These are phyloP conservation scores for Thraustochytrium sp. DNA, from an alignment of 352 stramenopile species.

Conservation along the genomic window DNA sequence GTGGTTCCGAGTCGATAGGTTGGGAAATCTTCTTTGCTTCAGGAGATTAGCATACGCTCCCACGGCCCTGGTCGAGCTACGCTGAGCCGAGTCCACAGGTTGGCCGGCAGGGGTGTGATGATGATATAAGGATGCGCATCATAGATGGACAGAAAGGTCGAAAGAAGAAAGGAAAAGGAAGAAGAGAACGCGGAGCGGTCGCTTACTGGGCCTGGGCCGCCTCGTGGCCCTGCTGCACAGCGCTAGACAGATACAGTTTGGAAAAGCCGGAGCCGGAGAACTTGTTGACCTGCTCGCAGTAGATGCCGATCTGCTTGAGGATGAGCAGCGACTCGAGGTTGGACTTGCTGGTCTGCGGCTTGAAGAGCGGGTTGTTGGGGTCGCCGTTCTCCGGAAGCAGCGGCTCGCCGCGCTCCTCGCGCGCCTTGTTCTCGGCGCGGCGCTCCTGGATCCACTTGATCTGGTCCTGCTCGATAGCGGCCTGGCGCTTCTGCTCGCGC, in stretches of 20 bases:
- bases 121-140: not conserved
- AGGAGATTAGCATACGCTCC: too few relatives aligned
- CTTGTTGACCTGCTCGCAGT: conserved; percentile 82
- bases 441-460: conserved; percentile 75
- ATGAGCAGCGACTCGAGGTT: conserved; percentile 70
- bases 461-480: conserved; percentile 71
- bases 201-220: not conserved
- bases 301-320: conserved; percentile 84
- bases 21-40: too few relatives aligned
- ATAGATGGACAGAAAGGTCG: not conserved
- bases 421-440: conserved; percentile 75
- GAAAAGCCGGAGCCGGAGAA: conserved; percentile 80
- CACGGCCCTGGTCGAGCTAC: not conserved
- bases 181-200: not conserved
- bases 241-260: conserved; percentile 78
- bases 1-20: not conserved
- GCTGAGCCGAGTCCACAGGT: not conserved
- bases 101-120: too few relatives aligned
- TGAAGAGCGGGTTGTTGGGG: conserved; percentile 32
- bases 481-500: conserved; percentile 72
- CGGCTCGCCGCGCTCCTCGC: conserved; percentile 67
- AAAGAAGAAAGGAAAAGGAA: not conserved
- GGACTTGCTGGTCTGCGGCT: not conserved
- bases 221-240: conserved; percentile 59
- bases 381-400: conserved; percentile 62